phyloP scores from a whole-genome alignment of 2,329 filamentous ascomycete genomes.

The Magnaporthiopsis rhizophila region DNA sequence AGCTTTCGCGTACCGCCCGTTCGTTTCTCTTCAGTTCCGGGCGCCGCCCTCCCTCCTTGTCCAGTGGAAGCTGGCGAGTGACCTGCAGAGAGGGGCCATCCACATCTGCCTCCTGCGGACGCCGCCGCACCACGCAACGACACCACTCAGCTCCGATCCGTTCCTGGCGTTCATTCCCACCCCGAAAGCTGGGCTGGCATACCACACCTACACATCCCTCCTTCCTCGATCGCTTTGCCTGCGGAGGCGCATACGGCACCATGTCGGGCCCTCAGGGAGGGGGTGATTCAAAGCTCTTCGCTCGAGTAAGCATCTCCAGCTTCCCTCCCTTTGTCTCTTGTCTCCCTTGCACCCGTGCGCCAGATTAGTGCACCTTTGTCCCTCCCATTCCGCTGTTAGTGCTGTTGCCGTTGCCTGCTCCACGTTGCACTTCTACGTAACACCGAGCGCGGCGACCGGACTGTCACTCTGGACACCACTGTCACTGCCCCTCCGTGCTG shows the following conservation, averaged over 20 bases:
- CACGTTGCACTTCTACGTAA: slow-evolving; percentile 4
- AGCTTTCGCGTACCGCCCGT: background rate
- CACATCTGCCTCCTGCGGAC: background rate
- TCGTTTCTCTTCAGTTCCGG: background rate
- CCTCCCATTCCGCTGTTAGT: background rate
- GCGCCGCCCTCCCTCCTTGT: background rate
- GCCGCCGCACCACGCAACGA: background rate
- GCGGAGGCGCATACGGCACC: slow-evolving; percentile 19
- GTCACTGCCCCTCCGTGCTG: slow-evolving; percentile 11
- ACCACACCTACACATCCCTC: background rate
- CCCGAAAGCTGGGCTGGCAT: background rate
- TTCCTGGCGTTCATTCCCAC: background rate
- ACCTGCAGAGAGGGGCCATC: background rate
- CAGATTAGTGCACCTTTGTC: slow-evolving; percentile 1
- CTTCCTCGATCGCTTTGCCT: background rate
- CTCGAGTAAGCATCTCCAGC: slow-evolving; percentile 59
- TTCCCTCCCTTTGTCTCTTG: slow-evolving; percentile 9
- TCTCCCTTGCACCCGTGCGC: slow-evolving; percentile 4
- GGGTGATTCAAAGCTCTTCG: slow-evolving; percentile 99
- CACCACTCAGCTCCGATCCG: slow-evolving; percentile 2
- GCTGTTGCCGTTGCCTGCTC: background rate
- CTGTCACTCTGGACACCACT: background rate
- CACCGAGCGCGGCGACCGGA: background rate
- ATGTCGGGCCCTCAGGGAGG: slow-evolving; percentile 56
- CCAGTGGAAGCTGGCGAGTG: background rate